These are phyloP conservation scores for Parasitella parasitica DNA, from an alignment of 371 early-diverging fungal species.

Conservation along the genomic window DNA sequence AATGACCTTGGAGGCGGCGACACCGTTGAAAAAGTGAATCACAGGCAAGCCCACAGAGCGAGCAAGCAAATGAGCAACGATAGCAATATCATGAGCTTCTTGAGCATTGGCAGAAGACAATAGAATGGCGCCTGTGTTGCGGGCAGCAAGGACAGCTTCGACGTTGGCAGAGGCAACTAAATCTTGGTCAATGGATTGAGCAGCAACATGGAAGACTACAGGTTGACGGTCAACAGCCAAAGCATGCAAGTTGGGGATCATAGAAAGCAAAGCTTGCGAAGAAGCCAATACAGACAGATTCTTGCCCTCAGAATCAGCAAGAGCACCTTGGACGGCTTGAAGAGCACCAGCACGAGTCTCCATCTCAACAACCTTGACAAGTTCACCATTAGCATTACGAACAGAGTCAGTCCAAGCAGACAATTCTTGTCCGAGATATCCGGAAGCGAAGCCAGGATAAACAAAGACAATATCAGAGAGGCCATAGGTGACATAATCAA, in stretches of 20 bases:
- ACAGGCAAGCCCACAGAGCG: constrained; percentile 61
- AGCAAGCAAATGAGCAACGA: constrained; percentile 69
- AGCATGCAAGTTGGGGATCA: constrained; percentile 80
- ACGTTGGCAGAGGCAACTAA: constrained; percentile 58
- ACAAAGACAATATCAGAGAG: constrained; percentile 80
- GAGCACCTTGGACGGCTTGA: constrained; percentile 78
- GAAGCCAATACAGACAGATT: constrained; percentile 62
- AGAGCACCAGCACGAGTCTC: constrained; percentile 82
- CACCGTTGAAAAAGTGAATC: constrained; percentile 77
- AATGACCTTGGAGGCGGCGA: constrained; percentile 47
- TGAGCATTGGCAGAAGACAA: constrained; percentile 73
- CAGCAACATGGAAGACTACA: constrained; percentile 82
- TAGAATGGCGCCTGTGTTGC: constrained; percentile 66
- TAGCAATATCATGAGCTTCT: constrained; percentile 78
- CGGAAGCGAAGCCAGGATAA: constrained; percentile 65
- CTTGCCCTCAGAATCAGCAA: constrained; percentile 46
- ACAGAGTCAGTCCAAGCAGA: constrained; percentile 58
- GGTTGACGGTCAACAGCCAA: constrained; percentile 64
- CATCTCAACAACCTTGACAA: constrained; percentile 69
- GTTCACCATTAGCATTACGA: constrained; percentile 62
- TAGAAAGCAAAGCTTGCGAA: constrained; percentile 74
- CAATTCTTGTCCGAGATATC: constrained; percentile 63
- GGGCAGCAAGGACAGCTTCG: constrained; percentile 67
- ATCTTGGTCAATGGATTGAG: constrained; percentile 63
- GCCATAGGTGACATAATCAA: constrained; percentile 73